Conservation (phyloP, 371 early-diverging fungal genomes). For the Mucor lusitanicus region DNA sequence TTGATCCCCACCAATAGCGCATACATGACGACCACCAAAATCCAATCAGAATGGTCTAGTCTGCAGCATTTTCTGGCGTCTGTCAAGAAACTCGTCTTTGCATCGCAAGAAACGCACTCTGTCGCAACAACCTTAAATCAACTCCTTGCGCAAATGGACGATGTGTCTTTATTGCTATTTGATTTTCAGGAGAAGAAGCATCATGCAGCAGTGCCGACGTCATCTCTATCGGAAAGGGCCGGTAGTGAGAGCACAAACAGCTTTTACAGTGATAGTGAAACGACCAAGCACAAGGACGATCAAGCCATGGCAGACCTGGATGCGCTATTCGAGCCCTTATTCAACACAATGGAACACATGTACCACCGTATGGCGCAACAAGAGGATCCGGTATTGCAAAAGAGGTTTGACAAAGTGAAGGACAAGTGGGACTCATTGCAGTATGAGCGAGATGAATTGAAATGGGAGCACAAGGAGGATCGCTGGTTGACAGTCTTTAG, state of each 20-base stretch:
- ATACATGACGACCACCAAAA: slow-evolving; percentile 40
- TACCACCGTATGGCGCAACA: slow-evolving; percentile 40
- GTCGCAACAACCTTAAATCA: slow-evolving; percentile 28
- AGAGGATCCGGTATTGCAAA: slow-evolving; percentile 29
- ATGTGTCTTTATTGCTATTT: slow-evolving; percentile 43
- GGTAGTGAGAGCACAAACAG: neutral
- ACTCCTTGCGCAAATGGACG: slow-evolving; percentile 37
- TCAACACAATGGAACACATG: slow-evolving; percentile 52
- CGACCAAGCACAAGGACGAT: slow-evolving; percentile 20
- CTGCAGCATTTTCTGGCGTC: slow-evolving; percentile 44
- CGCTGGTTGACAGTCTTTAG: slow-evolving; percentile 65
- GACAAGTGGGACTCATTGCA: slow-evolving; percentile 52
- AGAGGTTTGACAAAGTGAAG: slow-evolving; percentile 38
- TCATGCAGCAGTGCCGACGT: slow-evolving; percentile 16
- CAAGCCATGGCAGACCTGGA: slow-evolving; percentile 46
- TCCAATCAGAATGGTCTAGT: slow-evolving; percentile 53
- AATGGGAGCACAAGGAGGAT: slow-evolving; percentile 64
- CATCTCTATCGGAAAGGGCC: slow-evolving; percentile 18
- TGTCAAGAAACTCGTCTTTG: slow-evolving; percentile 32
- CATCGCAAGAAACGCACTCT: slow-evolving; percentile 23
- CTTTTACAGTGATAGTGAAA: neutral
- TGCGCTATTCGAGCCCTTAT: slow-evolving; percentile 51
- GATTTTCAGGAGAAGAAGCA: slow-evolving; percentile 48
- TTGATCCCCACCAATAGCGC: slow-evolving; percentile 38
- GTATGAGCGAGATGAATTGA: slow-evolving; percentile 51